A percentile compares a stretch with the other conserved stretches of the same genome.
Conservation (phyloP, 805 yeast species). For the Torulaspora indica region DNA sequence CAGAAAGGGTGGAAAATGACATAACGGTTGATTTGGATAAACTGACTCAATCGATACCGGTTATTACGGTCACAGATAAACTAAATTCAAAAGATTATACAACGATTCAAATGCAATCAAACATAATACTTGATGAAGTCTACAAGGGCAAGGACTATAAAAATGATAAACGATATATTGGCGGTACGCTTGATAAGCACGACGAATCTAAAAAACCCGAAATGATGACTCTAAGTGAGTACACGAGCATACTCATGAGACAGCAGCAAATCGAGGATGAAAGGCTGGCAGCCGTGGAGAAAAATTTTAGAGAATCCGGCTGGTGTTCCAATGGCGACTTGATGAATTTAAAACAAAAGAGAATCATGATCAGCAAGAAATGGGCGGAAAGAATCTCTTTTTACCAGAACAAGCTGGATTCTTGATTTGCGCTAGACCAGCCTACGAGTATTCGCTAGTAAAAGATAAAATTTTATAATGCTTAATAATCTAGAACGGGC, state of each 20-base stretch:
- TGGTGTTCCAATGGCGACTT: constrained; percentile 33
- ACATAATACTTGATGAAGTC: constrained; percentile 20
- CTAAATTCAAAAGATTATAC: constrained; percentile 17
- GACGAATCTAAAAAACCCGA: constrained; percentile 13
- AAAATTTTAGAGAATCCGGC: constrained; percentile 24
- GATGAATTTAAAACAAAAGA: constrained; percentile 23
- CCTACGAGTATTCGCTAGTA: background rate
- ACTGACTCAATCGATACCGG: constrained; percentile 22
- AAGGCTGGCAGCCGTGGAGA: constrained; percentile 26
- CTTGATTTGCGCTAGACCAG: constrained; percentile 6
- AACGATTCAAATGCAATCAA: constrained; percentile 25
- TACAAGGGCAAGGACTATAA: constrained; percentile 12
- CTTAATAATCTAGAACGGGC: constrained; percentile 2
- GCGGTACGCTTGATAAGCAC: constrained; percentile 6
- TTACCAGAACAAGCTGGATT: constrained; percentile 25
- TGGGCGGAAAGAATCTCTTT: constrained; percentile 34
- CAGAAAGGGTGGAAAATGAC: constrained; percentile 5
- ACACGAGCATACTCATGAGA: constrained; percentile 23
- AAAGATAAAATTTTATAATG: constrained; percentile 1
- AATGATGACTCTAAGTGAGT: constrained; percentile 26
- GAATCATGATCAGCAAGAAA: constrained; percentile 27
- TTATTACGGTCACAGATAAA: constrained; percentile 27
- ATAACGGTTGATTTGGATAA: constrained; percentile 23
- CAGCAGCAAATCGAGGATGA: constrained; percentile 31
- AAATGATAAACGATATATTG: constrained; percentile 6